Conservation (phyloP, 331 rosid species). For the Acacia concinna region DNA sequence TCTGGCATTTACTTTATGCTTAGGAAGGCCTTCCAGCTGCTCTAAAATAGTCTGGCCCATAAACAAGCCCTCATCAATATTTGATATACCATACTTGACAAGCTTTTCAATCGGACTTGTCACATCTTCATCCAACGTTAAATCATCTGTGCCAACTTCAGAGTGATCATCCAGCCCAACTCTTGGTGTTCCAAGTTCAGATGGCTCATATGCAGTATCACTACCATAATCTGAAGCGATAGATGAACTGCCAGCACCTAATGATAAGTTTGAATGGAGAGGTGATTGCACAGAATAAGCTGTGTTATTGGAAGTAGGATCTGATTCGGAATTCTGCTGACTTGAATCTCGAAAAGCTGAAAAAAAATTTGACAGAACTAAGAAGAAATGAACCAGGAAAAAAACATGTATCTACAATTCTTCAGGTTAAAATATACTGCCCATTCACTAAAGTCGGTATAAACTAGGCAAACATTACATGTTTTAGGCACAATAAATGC, state of each 20-base stretch:
- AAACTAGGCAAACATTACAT: conserved; percentile 24
- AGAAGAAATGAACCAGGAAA: not conserved
- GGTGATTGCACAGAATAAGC: conserved; percentile 43
- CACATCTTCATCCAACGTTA: conserved; percentile 82
- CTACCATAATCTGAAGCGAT: conserved; percentile 77
- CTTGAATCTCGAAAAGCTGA: conserved; percentile 68
- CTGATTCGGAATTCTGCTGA: conserved; percentile 46
- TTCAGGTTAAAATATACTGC: not conserved
- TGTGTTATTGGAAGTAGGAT: conserved; percentile 36
- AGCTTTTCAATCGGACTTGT: conserved; percentile 73
- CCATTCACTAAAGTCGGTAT: not conserved
- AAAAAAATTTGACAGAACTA: conserved; percentile 16
- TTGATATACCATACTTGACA: conserved; percentile 62
- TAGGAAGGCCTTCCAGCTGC: conserved; percentile 79
- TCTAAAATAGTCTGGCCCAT: conserved; percentile 77
- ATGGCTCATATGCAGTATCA: conserved; percentile 88
- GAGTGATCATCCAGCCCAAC: conserved; percentile 77
- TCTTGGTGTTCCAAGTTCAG: conserved; percentile 87
- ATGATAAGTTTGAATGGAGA: conserved; percentile 48
- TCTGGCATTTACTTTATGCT: conserved; percentile 73
- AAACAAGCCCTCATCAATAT: conserved; percentile 72
- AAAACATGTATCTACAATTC: not conserved
- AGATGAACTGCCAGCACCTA: conserved; percentile 67
- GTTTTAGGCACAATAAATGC: conserved; percentile 27
- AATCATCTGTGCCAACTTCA: conserved; percentile 82